Evolutionary conservation across 768 basidiomycete genomes (phyloP), one percentile per base, ranked within the genome.

Genomic region (Suillus weaverae): DNA sequence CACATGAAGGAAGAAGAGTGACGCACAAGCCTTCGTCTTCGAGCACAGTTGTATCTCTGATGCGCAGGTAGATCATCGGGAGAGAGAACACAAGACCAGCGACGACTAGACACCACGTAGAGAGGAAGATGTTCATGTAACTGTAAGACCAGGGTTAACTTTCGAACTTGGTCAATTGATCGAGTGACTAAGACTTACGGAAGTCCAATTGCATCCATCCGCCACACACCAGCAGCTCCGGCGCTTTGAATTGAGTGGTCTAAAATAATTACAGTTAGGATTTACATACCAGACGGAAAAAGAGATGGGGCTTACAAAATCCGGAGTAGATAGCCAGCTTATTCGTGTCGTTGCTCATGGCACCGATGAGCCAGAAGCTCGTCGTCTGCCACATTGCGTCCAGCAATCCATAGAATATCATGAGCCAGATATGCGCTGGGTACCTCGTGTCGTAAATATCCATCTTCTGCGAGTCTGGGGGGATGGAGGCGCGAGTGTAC

Each of bases 341-440:
- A 5, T 81, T 84, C 8, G 89, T 86, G 70, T 92, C 87, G 66
- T 93, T 92, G 30, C 89, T 90, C 87, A 94, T 90, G 10, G 89
- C 88, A 48, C 92, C 91, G 81, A 91, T 89, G 71, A 90, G 79
- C 89, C 89, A 91, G 73, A 91, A 91, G 10, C 84, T 84, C 0
- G 84, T 85, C 3, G 89, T 91, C 73, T 93, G 92, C 89, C 91
- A 94, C 85, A 91, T 88, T 0, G 92, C 81, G 68, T 94, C 91
- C 53, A 92, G 81, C 4, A 92, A 70, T 48, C 90, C 89, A 70
- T 85, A 90, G 71, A 86, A 83, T 60, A 89, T 82, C 76, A 87
- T 91, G 13, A 94, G 77, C 75, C 82, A 81, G 20, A 89, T 74
- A 59, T 81, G 81, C 22, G 64, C 66, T 20, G 69, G 70, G 48